Percentiles rank a stretch among this genome's conserved stretches.
Evolutionary conservation across 352 stramenopile species (phyloP).

Genomic region (Phytophthora ohioensis): DNA sequence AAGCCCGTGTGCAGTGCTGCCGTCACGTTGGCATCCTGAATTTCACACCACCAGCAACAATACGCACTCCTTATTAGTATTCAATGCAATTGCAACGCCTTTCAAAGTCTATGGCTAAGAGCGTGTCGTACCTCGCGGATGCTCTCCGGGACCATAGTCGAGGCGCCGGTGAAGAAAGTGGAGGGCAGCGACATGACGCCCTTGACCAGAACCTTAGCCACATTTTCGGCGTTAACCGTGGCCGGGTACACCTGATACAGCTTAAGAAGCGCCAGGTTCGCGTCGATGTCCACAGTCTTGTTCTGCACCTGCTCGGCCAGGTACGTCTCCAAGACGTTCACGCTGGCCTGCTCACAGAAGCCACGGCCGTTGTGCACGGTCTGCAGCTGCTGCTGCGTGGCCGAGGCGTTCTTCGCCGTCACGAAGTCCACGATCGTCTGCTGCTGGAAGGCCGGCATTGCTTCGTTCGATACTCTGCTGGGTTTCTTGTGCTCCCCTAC

Average conservation of each 20-base stretch:
- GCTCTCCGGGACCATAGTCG: conserved; percentile 73
- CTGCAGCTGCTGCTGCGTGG: conserved; percentile 72
- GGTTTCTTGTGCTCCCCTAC: conserved; percentile 26
- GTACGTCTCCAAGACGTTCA: conserved; percentile 73
- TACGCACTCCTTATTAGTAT: conserved; percentile 10
- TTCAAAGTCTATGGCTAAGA: neutral
- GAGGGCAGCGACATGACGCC: conserved; percentile 71
- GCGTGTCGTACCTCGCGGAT: conserved; percentile 62
- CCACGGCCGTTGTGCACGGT: conserved; percentile 50
- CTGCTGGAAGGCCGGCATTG: conserved; percentile 71
- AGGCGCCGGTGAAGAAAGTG: conserved; percentile 80
- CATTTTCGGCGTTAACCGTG: conserved; percentile 61
- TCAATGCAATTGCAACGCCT: neutral
- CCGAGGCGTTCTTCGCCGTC: conserved; percentile 43
- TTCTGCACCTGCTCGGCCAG: conserved; percentile 77
- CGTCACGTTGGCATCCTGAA: conserved; percentile 67
- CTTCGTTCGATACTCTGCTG: conserved; percentile 25
- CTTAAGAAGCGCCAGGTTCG: conserved; percentile 84
- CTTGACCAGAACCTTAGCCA: conserved; percentile 79
- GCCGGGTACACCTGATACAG: conserved; percentile 83
- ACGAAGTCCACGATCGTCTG: conserved; percentile 76
- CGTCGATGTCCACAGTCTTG: conserved; percentile 73
- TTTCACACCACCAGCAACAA: conserved; percentile 6
- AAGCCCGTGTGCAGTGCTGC: conserved; percentile 65
- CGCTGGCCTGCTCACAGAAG: conserved; percentile 59